Percentiles rank a stretch among this genome's conserved stretches.
These are phyloP conservation scores for Talaromyces trachyspermus DNA, from an alignment of 495 filamentous ascomycete genomes.

Conservation along the genomic window DNA sequence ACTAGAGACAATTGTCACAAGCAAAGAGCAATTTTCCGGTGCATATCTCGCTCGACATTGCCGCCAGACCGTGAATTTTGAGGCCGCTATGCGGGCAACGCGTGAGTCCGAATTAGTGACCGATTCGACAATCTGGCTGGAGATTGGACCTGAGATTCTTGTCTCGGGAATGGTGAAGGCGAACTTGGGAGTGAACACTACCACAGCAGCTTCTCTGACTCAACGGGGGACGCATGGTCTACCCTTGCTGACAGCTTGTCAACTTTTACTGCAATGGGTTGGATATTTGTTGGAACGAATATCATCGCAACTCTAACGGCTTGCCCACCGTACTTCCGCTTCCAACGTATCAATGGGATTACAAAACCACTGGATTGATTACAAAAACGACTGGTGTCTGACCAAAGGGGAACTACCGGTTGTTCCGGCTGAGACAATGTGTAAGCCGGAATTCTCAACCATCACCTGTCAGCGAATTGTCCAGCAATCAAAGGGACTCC, in stretches of 20 bases:
- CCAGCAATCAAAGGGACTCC: constrained; percentile 47
- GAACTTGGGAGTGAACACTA: constrained; percentile 50
- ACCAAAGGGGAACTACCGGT: constrained; percentile 28
- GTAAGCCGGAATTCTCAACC: no score
- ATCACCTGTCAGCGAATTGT: constrained; percentile 60
- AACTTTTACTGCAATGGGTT: constrained; percentile 51
- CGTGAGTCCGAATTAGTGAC: constrained; percentile 31
- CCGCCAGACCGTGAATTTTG: constrained; percentile 67
- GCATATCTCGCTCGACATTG: constrained; percentile 61
- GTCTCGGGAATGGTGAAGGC: constrained; percentile 62
- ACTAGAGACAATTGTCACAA: constrained; percentile 41
- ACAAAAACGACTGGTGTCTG: constrained; percentile 51
- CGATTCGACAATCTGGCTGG: constrained; percentile 43
- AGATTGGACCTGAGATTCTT: constrained; percentile 65
- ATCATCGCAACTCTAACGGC: constrained; percentile 50
- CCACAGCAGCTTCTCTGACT: constrained; percentile 48
- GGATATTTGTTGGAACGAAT: constrained; percentile 57
- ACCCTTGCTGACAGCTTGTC: constrained; percentile 42
- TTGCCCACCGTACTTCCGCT: constrained; percentile 52
- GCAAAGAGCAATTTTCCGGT: constrained; percentile 38
- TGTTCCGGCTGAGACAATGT: constrained; percentile 24
- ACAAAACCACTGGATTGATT: constrained; percentile 78
- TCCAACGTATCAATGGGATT: constrained; percentile 59
- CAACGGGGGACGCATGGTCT: constrained; percentile 32
- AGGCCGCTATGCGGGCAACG: constrained; percentile 52